Conservation (phyloP, 1,284 basidiomycete species). For the Bjerkandera adusta region DNA sequence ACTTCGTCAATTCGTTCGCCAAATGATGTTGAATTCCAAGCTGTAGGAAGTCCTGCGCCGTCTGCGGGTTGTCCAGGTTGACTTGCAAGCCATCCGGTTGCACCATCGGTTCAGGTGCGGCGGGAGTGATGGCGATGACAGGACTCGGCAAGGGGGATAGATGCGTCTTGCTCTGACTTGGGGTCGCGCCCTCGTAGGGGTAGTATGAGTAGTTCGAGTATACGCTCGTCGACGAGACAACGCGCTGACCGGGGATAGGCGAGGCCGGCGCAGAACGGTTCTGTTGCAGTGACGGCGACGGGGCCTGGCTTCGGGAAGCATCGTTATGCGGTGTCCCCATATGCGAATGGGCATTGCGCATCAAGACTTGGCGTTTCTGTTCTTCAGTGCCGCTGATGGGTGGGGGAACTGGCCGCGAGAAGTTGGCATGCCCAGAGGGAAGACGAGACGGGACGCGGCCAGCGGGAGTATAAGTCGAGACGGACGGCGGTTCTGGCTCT, state of each 20-base stretch:
- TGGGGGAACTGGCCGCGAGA: conserved; percentile 52
- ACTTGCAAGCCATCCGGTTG: conserved; percentile 16
- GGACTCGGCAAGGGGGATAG: conserved; percentile 15
- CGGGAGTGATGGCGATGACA: conserved; percentile 13
- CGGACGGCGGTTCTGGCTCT: conserved; percentile 17
- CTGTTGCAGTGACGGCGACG: conserved; percentile 1
- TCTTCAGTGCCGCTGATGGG: conserved; percentile 44
- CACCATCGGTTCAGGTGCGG: conserved; percentile 15
- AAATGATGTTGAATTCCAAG: conserved; percentile 84
- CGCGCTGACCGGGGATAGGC: conserved; percentile 3
- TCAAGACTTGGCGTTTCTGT: conserved; percentile 57
- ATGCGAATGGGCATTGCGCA: conserved; percentile 45
- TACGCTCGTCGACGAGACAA: conserved; percentile 41
- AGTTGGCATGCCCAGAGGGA: conserved; percentile 25
- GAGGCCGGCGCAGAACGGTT: conserved; percentile 2
- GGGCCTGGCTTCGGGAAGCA: too few relatives aligned
- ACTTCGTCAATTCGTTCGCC: conserved; percentile 69
- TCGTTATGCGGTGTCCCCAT: conserved; percentile 12
- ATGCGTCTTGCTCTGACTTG: conserved; percentile 5
- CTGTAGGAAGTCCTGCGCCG: conserved; percentile 65
- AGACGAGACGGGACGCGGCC: conserved; percentile 23
- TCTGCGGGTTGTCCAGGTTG: conserved; percentile 25
- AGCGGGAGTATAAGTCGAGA: conserved; percentile 6
- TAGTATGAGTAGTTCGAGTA: conserved; percentile 71
- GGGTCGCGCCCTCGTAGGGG: conserved; percentile 41